These are phyloP conservation scores for Kodamaea nitidulidarum DNA, from an alignment of 805 yeast genomes.

Conservation along the genomic window DNA sequence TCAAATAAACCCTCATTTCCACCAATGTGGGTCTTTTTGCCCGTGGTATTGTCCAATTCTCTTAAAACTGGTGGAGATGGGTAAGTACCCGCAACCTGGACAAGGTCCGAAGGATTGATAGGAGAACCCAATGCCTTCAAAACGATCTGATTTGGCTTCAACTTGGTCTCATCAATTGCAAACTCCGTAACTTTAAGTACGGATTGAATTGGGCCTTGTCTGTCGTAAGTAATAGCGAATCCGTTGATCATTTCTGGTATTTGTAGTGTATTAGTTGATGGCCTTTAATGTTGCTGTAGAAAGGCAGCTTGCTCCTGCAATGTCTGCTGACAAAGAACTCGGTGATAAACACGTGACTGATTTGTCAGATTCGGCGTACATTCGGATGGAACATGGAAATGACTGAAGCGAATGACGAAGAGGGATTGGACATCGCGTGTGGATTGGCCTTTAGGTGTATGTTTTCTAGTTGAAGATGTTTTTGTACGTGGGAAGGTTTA, in stretches of 20 bases:
- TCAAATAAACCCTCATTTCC: conserved; percentile 23
- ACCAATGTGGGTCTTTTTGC: conserved; percentile 4
- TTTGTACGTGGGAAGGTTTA: too few species aligned
- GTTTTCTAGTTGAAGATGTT: too few species aligned
- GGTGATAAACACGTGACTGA: conserved; percentile 1
- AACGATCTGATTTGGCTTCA: conserved; percentile 32
- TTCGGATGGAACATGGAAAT: not conserved
- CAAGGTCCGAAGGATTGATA: conserved; percentile 85
- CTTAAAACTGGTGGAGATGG: conserved; percentile 57
- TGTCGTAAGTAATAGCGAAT: conserved; percentile 7
- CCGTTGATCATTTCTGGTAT: not conserved
- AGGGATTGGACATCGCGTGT: not conserved
- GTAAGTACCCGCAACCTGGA: conserved; percentile 82
- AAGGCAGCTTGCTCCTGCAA: too few species aligned
- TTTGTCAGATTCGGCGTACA: conserved; percentile 1
- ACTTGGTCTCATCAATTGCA: conserved; percentile 10
- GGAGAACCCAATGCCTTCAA: conserved; percentile 75
- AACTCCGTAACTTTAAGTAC: conserved; percentile 3
- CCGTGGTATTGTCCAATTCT: conserved; percentile 6
- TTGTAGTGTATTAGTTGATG: not conserved
- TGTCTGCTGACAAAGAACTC: not conserved
- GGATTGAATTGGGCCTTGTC: conserved; percentile 2
- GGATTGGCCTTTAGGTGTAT: not conserved
- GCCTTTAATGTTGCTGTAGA: not conserved
- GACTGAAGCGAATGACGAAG: not conserved